Conservation (phyloP, 1,284 basidiomycete species). For the Puccinia brachypodii region DNA sequence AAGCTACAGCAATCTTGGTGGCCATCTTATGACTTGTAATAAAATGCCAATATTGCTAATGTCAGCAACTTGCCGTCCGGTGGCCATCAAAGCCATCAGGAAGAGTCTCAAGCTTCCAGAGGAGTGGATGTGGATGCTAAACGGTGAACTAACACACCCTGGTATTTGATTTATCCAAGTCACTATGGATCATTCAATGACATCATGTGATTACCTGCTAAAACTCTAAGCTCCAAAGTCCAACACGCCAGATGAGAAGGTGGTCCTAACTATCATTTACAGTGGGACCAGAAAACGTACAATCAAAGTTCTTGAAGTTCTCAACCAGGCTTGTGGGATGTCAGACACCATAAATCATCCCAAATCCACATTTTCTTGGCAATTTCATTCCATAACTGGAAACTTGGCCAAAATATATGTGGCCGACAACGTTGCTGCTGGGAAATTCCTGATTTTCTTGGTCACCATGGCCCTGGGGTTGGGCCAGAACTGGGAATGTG, state of each 20-base stretch:
- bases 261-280: background rate
- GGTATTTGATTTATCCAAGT: background rate
- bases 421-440: background rate
- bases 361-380: background rate
- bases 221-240: background rate
- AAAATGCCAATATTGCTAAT: background rate
- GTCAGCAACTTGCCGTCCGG: slow-evolving; percentile 13
- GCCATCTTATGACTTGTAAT: background rate
- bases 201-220: background rate
- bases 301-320: background rate
- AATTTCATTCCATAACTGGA: background rate
- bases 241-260: background rate
- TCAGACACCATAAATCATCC: background rate
- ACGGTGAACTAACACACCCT: background rate
- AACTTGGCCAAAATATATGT: background rate
- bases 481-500: slow-evolving; percentile 3
- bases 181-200: background rate
- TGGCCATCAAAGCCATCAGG: background rate
- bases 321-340: background rate
- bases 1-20: slow-evolving; percentile 1
- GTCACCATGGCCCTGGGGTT: background rate
- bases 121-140: background rate
- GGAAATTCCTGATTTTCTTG: background rate
- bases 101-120: background rate
- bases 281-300: background rate